A percentile compares a stretch with the other conserved stretches of the same genome.
Evolutionary conservation across 768 basidiomycete species (phyloP).

Genomic region (Agrocybe pediades): DNA sequence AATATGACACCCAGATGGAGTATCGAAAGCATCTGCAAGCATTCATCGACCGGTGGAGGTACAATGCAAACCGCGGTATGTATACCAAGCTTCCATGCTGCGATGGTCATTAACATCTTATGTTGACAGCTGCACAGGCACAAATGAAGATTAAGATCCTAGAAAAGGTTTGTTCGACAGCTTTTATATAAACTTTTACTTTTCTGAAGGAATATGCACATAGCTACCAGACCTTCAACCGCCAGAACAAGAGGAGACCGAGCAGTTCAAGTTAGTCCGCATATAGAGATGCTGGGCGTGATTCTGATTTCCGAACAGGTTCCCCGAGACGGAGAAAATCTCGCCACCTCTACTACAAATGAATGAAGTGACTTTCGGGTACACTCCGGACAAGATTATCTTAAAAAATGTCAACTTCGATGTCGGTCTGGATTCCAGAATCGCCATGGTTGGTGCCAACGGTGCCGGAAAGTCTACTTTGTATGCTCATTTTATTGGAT

Average conservation of each 20-base stretch:
- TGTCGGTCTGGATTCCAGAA: conserved; percentile 90
- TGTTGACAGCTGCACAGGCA: conserved; percentile 76
- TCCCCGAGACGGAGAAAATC: conserved; percentile 97
- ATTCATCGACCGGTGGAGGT: conserved; percentile 98
- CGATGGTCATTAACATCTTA: neutral
- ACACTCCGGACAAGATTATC: conserved; percentile 73
- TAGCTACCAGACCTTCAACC: conserved; percentile 92
- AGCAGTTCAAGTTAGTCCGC: conserved; percentile 79
- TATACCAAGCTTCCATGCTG: neutral
- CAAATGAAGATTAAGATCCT: conserved; percentile 73
- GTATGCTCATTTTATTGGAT: conserved; percentile 43
- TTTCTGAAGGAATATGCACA: conserved; percentile 2
- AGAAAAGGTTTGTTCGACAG: conserved; percentile 58
- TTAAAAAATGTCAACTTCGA: conserved; percentile 85
- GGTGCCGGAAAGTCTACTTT: conserved; percentile 97
- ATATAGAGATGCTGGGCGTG: neutral
- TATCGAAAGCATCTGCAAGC: conserved; percentile 96
- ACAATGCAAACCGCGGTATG: conserved; percentile 91
- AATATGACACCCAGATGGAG: conserved; percentile 95
- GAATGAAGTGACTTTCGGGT: conserved; percentile 89
- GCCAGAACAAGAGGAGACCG: conserved; percentile 90
- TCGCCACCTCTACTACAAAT: conserved; percentile 94
- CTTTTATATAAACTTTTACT: neutral
- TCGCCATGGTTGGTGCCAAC: conserved; percentile 94
- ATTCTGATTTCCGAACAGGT: conserved; percentile 40